These are phyloP conservation scores for Sugiyamaella marilandica DNA, from an alignment of 805 yeast genomes.

Conservation along the genomic window DNA sequence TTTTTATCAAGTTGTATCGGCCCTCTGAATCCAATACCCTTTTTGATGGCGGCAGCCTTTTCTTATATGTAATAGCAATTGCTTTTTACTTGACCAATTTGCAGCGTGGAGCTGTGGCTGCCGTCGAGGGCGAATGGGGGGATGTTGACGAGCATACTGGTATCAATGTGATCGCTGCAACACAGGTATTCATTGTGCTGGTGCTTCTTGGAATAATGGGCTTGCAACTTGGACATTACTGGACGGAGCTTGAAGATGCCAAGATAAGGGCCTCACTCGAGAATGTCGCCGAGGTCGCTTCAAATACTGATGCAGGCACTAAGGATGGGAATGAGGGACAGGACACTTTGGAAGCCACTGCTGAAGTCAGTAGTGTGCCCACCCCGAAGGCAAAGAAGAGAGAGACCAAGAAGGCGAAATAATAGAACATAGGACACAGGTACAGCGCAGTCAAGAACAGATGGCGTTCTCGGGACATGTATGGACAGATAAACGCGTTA, in stretches of 20 bases:
- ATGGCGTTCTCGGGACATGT: no score
- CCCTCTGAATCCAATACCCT: conserved; percentile 81
- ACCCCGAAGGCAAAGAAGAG: conserved; percentile 8
- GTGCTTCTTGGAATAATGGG: conserved; percentile 73
- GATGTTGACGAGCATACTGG: conserved; percentile 86
- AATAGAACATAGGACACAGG: background rate
- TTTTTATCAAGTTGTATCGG: conserved; percentile 72
- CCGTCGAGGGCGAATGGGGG: conserved; percentile 79
- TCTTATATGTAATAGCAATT: conserved; percentile 63
- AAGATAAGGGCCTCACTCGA: conserved; percentile 15
- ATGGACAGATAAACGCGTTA: no score
- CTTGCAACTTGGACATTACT: conserved; percentile 85
- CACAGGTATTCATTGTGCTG: conserved; percentile 68
- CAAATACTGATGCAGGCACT: conserved; percentile 1
- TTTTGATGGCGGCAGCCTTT: conserved; percentile 85
- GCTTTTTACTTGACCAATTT: conserved; percentile 84
- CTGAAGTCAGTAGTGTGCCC: background rate
- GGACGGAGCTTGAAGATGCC: conserved; percentile 59
- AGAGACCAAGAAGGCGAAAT: conserved; percentile 18
- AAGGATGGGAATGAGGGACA: conserved; percentile 2
- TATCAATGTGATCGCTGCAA: conserved; percentile 85
- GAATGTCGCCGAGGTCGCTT: conserved; percentile 5
- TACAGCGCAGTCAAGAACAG: no score
- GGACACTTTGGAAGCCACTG: background rate
- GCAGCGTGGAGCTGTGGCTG: conserved; percentile 69